A percentile compares a stretch with the other conserved stretches of the same genome.
phyloP scores from a whole-genome alignment of 2,329 filamentous ascomycete genomes.

The Xylariaceae sp. region DNA sequence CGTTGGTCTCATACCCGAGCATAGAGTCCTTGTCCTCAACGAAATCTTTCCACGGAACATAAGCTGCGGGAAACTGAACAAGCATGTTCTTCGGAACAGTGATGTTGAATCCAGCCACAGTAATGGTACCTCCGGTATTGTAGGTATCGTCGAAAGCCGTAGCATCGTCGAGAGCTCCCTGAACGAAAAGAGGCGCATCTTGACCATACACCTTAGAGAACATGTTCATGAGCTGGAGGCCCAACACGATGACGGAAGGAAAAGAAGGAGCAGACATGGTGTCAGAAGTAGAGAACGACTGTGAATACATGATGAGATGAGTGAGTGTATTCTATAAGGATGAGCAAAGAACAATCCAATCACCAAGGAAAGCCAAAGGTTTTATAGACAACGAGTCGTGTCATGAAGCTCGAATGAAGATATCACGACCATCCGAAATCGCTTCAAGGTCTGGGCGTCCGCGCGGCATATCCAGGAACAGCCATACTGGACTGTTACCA shows the following conservation, averaged over 20 bases:
- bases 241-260: constrained; percentile 22
- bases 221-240: constrained; percentile 26
- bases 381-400: constrained; percentile 12
- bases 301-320: background rate
- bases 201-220: constrained; percentile 22
- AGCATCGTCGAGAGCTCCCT: constrained; percentile 43
- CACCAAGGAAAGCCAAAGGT: background rate
- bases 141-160: constrained; percentile 42
- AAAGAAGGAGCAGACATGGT: constrained; percentile 26
- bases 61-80: constrained; percentile 54
- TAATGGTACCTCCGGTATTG: constrained; percentile 54
- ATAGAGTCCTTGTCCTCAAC: constrained; percentile 40
- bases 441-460: constrained; percentile 7
- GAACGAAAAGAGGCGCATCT: constrained; percentile 41
- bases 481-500: constrained; percentile 10
- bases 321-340: background rate
- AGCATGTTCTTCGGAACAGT: constrained; percentile 56
- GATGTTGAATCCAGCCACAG: constrained; percentile 52
- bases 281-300: background rate
- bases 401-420: constrained; percentile 4
- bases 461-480: constrained; percentile 9
- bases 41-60: constrained; percentile 50
- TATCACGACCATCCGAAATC: constrained; percentile 14
- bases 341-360: background rate
- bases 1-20: constrained; percentile 45